A percentile compares a stretch with the other conserved stretches of the same genome.
Conservation (phyloP, 116 monocot species). For the Phalaenopsis hybrid region DNA sequence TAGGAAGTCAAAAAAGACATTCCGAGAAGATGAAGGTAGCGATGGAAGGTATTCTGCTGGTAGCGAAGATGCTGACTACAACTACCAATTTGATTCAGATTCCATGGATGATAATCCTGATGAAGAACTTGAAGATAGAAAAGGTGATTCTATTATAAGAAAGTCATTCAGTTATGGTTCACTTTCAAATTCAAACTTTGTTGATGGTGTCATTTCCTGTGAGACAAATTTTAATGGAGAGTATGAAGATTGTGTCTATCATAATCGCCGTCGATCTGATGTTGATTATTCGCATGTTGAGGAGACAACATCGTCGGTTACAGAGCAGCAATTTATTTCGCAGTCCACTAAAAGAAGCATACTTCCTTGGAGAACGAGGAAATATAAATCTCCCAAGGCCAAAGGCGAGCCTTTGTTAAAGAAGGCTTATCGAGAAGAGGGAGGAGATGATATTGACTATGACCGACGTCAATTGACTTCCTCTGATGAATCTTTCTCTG, state of each 20-base stretch:
- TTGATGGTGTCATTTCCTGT: constrained; percentile 30
- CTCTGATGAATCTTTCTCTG: constrained; percentile 68
- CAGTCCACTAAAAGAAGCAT: constrained; percentile 33
- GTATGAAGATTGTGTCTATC: constrained; percentile 65
- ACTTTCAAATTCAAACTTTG: constrained; percentile 57
- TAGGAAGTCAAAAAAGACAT: constrained; percentile 42
- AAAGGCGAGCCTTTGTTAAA: constrained; percentile 10
- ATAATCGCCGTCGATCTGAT: constrained; percentile 56
- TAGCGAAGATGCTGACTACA: constrained; percentile 47
- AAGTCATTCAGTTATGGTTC: constrained; percentile 91
- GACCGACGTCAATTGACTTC: constrained; percentile 76
- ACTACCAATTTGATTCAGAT: constrained; percentile 53
- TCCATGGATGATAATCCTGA: constrained; percentile 45
- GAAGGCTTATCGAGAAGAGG: constrained; percentile 72
- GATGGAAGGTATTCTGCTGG: constrained; percentile 47
- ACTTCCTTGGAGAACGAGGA: constrained; percentile 19
- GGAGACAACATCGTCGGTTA: constrained; percentile 16
- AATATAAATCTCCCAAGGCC: constrained; percentile 4
- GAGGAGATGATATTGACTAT: constrained; percentile 96
- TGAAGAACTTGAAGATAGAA: constrained; percentile 34
- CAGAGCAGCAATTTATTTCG: constrained; percentile 23
- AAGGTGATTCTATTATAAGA: constrained; percentile 35
- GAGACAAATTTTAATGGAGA: constrained; percentile 43
- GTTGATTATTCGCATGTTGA: constrained; percentile 33
- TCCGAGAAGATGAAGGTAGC: constrained; percentile 46